Base-by-base conservation (phyloP, 768 basidiomycete species). In the Coprinopsis cinerea region DNA sequence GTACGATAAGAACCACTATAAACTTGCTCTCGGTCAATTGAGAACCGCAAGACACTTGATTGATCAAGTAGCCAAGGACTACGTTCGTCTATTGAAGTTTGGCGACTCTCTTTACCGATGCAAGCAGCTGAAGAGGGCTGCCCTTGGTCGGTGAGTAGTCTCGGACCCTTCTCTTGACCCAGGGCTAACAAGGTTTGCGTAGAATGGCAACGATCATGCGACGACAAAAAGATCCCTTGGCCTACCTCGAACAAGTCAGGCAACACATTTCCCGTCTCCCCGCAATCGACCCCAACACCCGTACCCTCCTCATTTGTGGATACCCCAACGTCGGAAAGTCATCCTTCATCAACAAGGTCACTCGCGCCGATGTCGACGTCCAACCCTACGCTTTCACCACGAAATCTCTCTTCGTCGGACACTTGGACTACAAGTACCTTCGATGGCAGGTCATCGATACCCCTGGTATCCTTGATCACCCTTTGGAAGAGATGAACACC, bases 381-480 rank as follows among this genome's bases (percentile, higher is more conserved):
- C 95, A 99, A 67, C 95, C 95, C 30, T 99, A 98, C 63, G 96
- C 96, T 1, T 99, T 99, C 74, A 99, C 96, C 40, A 99, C 96
- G 25, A 98, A 97, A 69, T 93, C 91, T 0, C 86, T 99, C 46
- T 98, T 98, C 64, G 90, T 99, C 60, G 96, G 96, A 1, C 96
- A 99, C 69, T 77, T 98, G 64, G 96, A 99, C 68, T 97, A 99
- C 76, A 95, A 93, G 63, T 99, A 99, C 72, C 78, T 99, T 59
- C 84, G 96, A 53, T 99, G 96, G 96, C 96, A 99, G 67, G 95
- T 99, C 44, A 97, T 99, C 60, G 96, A 99, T 75, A 99, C 96
- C 34, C 96, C 96, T 1, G 96, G 96, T 52, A 86, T 99, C 52
- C 78, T 99, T 57, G 96, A 99, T 64, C 96, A 98, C 66, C 94